phyloP scores from a whole-genome alignment of 495 filamentous ascomycete genomes.

The Penicillium fimorum region DNA sequence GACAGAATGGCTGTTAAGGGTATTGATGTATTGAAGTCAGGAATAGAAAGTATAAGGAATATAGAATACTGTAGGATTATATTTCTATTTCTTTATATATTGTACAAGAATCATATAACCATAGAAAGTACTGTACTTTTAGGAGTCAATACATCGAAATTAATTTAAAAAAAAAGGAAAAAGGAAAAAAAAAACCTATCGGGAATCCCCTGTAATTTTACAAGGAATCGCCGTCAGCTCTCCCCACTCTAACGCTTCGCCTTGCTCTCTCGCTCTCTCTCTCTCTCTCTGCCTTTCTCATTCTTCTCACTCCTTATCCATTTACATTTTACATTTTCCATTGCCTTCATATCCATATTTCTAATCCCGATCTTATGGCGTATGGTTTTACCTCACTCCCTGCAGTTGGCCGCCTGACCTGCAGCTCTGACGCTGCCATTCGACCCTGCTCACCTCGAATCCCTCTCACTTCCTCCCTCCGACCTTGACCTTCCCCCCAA shows the following conservation, averaged over 20 bases:
- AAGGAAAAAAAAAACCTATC: neutral
- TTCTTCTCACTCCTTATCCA: slow-evolving; percentile 2
- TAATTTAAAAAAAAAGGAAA: neutral
- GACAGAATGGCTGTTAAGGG: neutral
- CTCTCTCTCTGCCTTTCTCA: neutral
- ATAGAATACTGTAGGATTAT: neutral
- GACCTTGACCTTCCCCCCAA: slow-evolving; percentile 15
- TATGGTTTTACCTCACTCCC: slow-evolving; percentile 35
- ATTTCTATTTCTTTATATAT: too few relatives aligned
- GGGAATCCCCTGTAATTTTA: slow-evolving; percentile 19
- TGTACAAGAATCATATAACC: too few relatives aligned
- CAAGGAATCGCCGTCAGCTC: slow-evolving; percentile 12
- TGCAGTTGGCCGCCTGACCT: slow-evolving; percentile 48
- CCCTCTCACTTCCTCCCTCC: slow-evolving; percentile 7
- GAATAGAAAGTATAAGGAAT: neutral
- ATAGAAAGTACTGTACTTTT: neutral
- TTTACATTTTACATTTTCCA: slow-evolving; percentile 6
- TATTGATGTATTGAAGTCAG: neutral
- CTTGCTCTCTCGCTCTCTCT: slow-evolving; percentile 8
- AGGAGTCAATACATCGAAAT: neutral
- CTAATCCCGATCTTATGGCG: slow-evolving; percentile 38
- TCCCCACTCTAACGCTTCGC: slow-evolving; percentile 16
- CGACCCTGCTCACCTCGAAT: slow-evolving; percentile 33
- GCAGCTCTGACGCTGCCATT: slow-evolving; percentile 46
- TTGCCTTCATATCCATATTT: neutral